Conservation (phyloP, 352 stramenopile species). For the Peronosclerospora sorghi region DNA sequence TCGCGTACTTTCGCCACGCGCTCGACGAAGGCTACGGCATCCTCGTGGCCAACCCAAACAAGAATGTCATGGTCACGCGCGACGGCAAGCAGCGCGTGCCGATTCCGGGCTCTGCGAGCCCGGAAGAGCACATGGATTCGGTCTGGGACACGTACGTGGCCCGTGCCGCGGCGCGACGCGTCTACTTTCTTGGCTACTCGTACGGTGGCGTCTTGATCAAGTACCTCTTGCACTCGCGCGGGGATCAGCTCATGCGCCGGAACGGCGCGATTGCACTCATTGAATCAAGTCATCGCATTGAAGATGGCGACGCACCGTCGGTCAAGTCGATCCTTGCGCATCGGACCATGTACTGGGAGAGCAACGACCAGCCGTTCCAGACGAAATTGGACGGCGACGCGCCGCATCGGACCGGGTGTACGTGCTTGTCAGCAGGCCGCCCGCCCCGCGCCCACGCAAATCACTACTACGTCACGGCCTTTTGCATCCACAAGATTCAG, state of each 20-base stretch:
- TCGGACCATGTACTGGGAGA: constrained; percentile 86
- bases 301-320: constrained; percentile 76
- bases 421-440: constrained; percentile 63
- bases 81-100: constrained; percentile 73
- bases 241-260: constrained; percentile 76
- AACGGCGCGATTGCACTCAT: constrained; percentile 81
- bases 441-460: constrained; percentile 62
- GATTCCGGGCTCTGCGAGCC: constrained; percentile 74
- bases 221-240: constrained; percentile 79
- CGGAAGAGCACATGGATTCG: constrained; percentile 84
- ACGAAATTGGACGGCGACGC: constrained; percentile 66
- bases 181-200: constrained; percentile 84
- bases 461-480: constrained; percentile 84
- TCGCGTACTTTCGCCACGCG: constrained; percentile 83
- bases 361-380: constrained; percentile 70
- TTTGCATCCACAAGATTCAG: constrained; percentile 84
- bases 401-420: constrained; percentile 72
- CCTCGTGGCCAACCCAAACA: constrained; percentile 84
- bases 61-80: constrained; percentile 78
- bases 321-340: constrained; percentile 81
- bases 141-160: constrained; percentile 80
- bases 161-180: constrained; percentile 35
- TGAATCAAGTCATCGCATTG: constrained; percentile 79
- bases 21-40: constrained; percentile 80
- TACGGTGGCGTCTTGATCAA: constrained; percentile 85